Evolutionary conservation across 1,284 basidiomycete species (phyloP), one percentile per base, ranked within the genome.

Genomic region (Coriolopsis trogii): DNA sequence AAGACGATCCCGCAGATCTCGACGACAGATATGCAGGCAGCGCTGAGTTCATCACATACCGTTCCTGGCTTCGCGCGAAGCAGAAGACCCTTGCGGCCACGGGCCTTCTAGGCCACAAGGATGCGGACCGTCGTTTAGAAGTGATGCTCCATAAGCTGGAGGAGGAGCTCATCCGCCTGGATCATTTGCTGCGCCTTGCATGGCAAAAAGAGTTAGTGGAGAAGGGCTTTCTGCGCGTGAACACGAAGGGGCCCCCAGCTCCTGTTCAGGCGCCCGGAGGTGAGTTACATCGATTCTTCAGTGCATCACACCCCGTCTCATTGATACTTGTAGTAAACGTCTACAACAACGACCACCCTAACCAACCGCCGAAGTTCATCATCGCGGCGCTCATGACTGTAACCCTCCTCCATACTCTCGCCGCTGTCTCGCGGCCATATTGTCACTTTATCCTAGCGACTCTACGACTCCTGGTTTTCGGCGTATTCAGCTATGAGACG

Each of bases 371-470:
- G 7, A 30, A 7, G 2, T 53, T 41, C 20, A n/a, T 53, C 4
- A 31, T 47, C 16, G 51, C 40, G 3, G 45, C 28, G 4, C 25
- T 53, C 6, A 21, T 53, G 10, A 45, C 43, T 36, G 31, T 33
- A 16, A 26, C 40, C 20, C 24, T 53, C 26, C 33, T 53, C 10
- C 51, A 53, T 20, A 31, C 39, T 7, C 24, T 53, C 4, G 36
- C 45, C 15, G 18, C 31, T 4, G 28, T 46, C 12, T 31, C 43
- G 4, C 26, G 29, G 15, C 29, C 30, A 5, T 13, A 36, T n/a
- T n/a, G 15, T 4, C 24, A 9, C 8, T 50, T 24, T 24, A 24
- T 37, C 9, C 48, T 50, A 10, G 41, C 41, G 6, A 18, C 33
- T 3, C 12, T 50, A n/a, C 36, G 31, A 23, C 41, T 44, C 4